A percentile compares a stretch with the other conserved stretches of the same genome.
These are phyloP conservation scores for Lactarius deliciosus DNA, from an alignment of 768 basidiomycete species.

Conservation along the genomic window DNA sequence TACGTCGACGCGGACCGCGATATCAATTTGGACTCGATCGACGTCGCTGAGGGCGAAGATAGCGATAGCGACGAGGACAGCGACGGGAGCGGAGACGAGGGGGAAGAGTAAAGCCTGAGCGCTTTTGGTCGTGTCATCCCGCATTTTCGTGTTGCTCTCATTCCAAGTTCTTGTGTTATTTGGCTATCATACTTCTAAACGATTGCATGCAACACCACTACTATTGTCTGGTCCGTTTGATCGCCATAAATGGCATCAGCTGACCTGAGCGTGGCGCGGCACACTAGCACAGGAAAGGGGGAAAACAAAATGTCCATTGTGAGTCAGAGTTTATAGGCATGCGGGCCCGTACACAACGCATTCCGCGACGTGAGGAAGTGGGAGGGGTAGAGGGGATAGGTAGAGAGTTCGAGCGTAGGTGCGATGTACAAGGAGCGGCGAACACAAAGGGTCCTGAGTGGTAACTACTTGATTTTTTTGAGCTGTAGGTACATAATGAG, in stretches of 20 bases:
- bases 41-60: constrained; percentile 89
- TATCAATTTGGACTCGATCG: constrained; percentile 75
- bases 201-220: background rate
- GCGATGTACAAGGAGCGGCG: no score
- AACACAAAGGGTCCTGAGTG: no score
- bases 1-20: constrained; percentile 93
- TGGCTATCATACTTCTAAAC: background rate
- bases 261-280: no score
- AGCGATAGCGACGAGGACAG: constrained; percentile 64
- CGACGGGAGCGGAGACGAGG: constrained; percentile 61
- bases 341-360: no score
- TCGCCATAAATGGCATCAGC: background rate
- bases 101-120: no score
- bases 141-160: background rate
- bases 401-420: no score
- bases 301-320: no score
- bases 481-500: constrained; percentile 33
- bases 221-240: background rate
- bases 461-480: constrained; percentile 39
- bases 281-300: no score
- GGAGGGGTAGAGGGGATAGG: no score
- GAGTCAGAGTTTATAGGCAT: no score
- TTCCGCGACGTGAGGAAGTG: no score
- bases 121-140: no score
- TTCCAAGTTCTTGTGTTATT: background rate